These are phyloP conservation scores for Schizochytrium sp. DNA, from an alignment of 108 stramenopile species.

Conservation along the genomic window DNA sequence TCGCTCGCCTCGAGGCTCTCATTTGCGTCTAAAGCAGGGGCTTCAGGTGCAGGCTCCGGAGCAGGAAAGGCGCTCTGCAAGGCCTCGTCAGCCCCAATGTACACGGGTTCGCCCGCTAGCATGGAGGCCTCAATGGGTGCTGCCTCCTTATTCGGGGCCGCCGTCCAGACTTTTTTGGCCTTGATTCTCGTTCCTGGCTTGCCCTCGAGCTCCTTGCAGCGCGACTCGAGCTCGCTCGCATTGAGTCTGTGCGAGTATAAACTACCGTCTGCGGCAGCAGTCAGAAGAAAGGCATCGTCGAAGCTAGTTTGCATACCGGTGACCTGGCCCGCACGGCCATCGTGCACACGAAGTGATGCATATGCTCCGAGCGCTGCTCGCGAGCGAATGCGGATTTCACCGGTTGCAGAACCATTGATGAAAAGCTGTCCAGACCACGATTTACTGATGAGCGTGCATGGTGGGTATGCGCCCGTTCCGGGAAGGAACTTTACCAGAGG, in stretches of 20 bases:
- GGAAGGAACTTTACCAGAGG: constrained; percentile 20
- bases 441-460: background rate
- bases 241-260: constrained; percentile 34
- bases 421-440: constrained; percentile 21
- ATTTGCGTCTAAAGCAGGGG: background rate
- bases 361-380: constrained; percentile 10
- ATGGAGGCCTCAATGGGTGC: background rate
- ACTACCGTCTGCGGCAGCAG: constrained; percentile 38
- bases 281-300: constrained; percentile 42
- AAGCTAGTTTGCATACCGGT: constrained; percentile 13
- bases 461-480: constrained; percentile 21
- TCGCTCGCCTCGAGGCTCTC: background rate
- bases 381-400: constrained; percentile 35
- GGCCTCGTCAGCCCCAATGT: background rate
- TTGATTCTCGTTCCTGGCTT: background rate
- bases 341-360: constrained; percentile 35
- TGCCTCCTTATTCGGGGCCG: background rate
- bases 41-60: background rate
- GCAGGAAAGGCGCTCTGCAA: background rate
- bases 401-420: constrained; percentile 31
- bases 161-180: background rate
- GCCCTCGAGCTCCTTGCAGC: background rate
- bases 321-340: constrained; percentile 23
- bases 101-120: background rate
- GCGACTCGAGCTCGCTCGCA: constrained; percentile 7